Base-by-base conservation (phyloP, 2,329 filamentous ascomycete species). In the Fusarium dlaminii region DNA sequence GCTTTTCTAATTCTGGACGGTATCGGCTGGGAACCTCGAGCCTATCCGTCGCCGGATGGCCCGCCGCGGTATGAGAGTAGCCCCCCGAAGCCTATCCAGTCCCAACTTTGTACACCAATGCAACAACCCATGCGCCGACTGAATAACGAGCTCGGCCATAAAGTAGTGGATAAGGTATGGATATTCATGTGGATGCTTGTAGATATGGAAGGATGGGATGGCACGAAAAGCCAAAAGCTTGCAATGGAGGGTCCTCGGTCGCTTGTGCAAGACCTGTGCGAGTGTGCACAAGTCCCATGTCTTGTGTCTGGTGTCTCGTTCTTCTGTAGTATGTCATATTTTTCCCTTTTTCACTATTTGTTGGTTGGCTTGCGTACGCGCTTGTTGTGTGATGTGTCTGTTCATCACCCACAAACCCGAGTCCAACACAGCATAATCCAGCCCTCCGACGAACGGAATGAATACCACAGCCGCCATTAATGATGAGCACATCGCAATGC, bases 1-100 rank as follows among this genome's bases (percentile, higher is more conserved):
- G 66, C 73, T 73, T 70, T 80, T 81, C 81, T 82, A 82, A 82
- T 81, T 82, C 81, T 80, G 79, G 81, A 78, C 67, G 63, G 68
- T 49, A 57, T 71, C 63, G 66, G 70, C 58, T 72, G 55, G 58
- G 66, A 63, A 65, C 61, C 40, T 75, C 67, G 68, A 72, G 64
- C 54, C 68, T 74, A 74, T 74, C 72, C 72, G 66, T 68, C 73
- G 66, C 78, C 78, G 76, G 79, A 79, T 76, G 75, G 68, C 59
- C 77, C 79, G 76, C 73, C 79, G 78, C 74, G 76, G 76, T 73
- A 78, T 72, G 77, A 79, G 68, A 71, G 64, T 63, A 75, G 68
- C 63, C 69, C 62, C 62, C 68, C 74, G 74, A 74, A 69, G 63
- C 68, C 70, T 70, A 66, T 75, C 66, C 67, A 68, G 62, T 68